Evolutionary conservation across 208 protist species (phyloP).

Genomic region (Phytomonas sp.): DNA sequence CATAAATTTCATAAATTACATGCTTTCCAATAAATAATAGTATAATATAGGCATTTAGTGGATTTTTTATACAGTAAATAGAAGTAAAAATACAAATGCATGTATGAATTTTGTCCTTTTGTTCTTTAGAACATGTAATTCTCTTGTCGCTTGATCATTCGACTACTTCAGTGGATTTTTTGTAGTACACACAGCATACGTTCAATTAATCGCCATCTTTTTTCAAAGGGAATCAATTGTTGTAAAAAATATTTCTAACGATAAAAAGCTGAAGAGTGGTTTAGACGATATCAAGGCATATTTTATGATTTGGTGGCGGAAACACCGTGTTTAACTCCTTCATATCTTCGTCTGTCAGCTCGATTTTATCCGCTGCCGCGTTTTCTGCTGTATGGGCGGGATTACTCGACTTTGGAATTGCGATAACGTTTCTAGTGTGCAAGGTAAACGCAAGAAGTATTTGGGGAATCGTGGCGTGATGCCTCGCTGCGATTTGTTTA

Average conservation of each 20-base stretch:
- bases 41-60: no score
- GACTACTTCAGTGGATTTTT: no score
- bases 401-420: conserved; percentile 53
- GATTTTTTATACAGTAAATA: not conserved
- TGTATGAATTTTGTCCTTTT: not conserved
- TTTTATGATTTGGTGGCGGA: conserved; percentile 24
- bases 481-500: conserved; percentile 19
- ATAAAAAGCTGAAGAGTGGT: not conserved
- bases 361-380: conserved; percentile 33
- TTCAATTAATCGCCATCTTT: no score
- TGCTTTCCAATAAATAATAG: not conserved
- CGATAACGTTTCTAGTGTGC: conserved; percentile 24
- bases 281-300: conserved; percentile 29
- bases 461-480: conserved; percentile 27
- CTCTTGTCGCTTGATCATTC: no score
- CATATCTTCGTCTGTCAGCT: conserved; percentile 28
- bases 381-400: conserved; percentile 52
- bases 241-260: not conserved
- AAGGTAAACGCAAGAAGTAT: conserved; percentile 29
- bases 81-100: not conserved
- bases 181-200: no score
- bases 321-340: conserved; percentile 21
- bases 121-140: no score
- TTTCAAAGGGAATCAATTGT: no score
- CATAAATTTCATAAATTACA: not conserved